Conservation (phyloP, 2,329 filamentous ascomycete species). For the Penicillium hordei region DNA sequence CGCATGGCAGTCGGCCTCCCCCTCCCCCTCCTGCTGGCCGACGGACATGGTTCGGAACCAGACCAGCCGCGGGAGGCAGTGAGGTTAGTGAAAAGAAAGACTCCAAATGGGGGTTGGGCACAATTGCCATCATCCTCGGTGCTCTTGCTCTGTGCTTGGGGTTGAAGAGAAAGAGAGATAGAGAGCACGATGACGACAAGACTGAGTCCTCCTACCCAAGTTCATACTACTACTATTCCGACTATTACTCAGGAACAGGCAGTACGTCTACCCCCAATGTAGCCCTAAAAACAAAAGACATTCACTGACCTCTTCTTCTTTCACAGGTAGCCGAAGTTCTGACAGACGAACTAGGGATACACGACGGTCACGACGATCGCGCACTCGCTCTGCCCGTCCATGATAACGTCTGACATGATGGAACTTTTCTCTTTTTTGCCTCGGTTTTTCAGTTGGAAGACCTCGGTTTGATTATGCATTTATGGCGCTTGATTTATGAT, state of each 20-base stretch:
- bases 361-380: slow-evolving; percentile 31
- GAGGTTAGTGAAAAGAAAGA: slow-evolving; percentile 37
- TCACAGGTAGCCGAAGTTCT: slow-evolving; percentile 46
- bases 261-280: slow-evolving; percentile 33
- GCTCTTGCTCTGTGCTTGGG: slow-evolving; percentile 48
- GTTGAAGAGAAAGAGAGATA: slow-evolving; percentile 42
- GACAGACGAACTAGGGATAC: slow-evolving; percentile 41
- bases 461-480: slow-evolving; percentile 18
- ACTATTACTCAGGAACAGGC: slow-evolving; percentile 39
- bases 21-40: slow-evolving; percentile 21
- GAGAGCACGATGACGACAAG: slow-evolving; percentile 41
- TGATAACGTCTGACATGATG: slow-evolving; percentile 9
- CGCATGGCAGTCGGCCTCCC: slow-evolving; percentile 31
- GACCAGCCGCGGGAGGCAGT: slow-evolving; percentile 33
- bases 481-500: slow-evolving; percentile 18
- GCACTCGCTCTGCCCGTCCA: slow-evolving; percentile 32
- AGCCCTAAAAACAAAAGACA: background rate
- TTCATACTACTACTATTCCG: slow-evolving; percentile 44
- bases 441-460: background rate
- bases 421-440: background rate
- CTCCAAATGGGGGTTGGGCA: slow-evolving; percentile 40
- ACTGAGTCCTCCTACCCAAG: slow-evolving; percentile 41
- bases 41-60: slow-evolving; percentile 45
- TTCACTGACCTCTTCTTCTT: slow-evolving; percentile 9
- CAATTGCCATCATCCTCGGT: slow-evolving; percentile 45